Conservation (phyloP, 768 basidiomycete genomes). For the Peribolospora baueri region DNA sequence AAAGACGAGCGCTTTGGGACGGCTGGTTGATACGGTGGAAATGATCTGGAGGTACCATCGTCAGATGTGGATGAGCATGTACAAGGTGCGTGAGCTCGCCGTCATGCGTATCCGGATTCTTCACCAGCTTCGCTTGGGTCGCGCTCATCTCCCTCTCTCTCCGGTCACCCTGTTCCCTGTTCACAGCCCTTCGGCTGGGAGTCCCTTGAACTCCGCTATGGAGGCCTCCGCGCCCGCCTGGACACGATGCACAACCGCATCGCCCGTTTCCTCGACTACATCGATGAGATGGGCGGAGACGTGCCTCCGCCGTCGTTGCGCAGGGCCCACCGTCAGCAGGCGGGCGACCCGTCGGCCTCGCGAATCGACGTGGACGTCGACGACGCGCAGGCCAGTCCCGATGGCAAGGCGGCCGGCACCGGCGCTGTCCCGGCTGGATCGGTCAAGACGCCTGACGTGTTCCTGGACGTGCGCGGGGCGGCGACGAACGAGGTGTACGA, state of each 20-base stretch:
- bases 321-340: no score
- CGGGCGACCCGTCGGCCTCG: no score
- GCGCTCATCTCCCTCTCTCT: neutral
- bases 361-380: no score
- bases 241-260: conserved; percentile 12
- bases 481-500: neutral
- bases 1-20: conserved; percentile 3
- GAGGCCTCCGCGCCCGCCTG: conserved; percentile 9
- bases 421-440: no score
- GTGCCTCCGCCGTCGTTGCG: no score
- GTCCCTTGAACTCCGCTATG: conserved; percentile 11
- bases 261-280: neutral
- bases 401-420: no score
- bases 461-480: neutral
- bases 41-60: conserved; percentile 1
- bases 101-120: no score
- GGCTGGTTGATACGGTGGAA: conserved; percentile 5
- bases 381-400: no score
- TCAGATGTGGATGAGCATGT: conserved; percentile 10
- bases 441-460: neutral
- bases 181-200: neutral
- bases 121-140: conserved; percentile 5
- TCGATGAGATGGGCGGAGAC: no score
- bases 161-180: neutral
- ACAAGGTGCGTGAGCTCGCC: conserved; percentile 2